These are phyloP conservation scores for Populus tremula DNA, from an alignment of 345 rosid genomes.

Conservation along the genomic window DNA sequence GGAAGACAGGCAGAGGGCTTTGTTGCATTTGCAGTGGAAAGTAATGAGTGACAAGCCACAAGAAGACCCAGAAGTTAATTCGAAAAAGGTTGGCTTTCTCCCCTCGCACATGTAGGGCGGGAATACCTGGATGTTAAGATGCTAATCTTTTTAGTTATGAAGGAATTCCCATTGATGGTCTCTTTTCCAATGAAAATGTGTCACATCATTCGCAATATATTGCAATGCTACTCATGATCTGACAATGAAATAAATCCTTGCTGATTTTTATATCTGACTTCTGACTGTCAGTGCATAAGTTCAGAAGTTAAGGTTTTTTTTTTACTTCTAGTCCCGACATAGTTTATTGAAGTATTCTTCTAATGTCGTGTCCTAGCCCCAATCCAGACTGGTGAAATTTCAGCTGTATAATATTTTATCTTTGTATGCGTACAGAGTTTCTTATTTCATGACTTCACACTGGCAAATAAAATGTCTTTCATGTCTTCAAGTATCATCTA, in stretches of 20 bases:
- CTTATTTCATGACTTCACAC: background rate
- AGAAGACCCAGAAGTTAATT: constrained; percentile 76
- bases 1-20: constrained; percentile 86
- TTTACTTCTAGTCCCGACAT: too few species aligned
- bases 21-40: constrained; percentile 88
- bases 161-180: background rate
- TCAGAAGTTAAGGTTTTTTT: too few species aligned
- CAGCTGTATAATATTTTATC: background rate
- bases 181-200: background rate
- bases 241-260: background rate
- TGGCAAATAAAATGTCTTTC: background rate
- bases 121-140: background rate
- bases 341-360: too few species aligned
- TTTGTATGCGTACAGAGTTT: background rate
- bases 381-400: too few species aligned
- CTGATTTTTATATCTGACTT: too few species aligned
- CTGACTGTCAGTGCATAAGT: too few species aligned
- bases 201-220: too few species aligned
- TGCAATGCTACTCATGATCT: background rate
- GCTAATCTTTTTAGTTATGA: background rate
- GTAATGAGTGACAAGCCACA: constrained; percentile 79
- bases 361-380: too few species aligned
- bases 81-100: constrained; percentile 48
- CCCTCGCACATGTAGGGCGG: too few species aligned
- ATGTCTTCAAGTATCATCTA: background rate